Evolutionary conservation across 1,284 basidiomycete species (phyloP).

Genomic region (Puccinia horiana): DNA sequence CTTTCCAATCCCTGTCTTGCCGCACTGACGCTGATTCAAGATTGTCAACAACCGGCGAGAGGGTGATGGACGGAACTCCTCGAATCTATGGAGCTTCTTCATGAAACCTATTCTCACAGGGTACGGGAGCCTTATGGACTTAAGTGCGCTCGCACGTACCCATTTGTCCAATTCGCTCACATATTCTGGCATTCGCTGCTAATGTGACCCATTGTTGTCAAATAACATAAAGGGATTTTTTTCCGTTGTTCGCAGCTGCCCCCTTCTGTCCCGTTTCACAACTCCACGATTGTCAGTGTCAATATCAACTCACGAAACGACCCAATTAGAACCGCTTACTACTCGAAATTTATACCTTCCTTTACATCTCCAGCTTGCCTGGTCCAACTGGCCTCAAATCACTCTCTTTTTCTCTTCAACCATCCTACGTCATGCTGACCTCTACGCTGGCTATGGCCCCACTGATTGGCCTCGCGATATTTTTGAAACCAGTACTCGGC

Average conservation of each 20-base stretch:
- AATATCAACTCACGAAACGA: background rate
- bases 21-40: too few species aligned
- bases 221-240: background rate
- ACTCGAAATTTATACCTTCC: background rate
- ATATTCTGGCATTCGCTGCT: too few species aligned
- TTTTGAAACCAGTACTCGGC: slow-evolving; percentile 17
- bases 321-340: background rate
- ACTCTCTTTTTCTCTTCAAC: background rate
- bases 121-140: too few species aligned
- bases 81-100: too few species aligned
- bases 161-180: too few species aligned
- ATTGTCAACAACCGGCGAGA: too few species aligned
- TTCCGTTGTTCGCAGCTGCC: background rate
- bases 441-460: background rate
- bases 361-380: background rate
- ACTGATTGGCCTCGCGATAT: background rate
- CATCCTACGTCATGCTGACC: background rate
- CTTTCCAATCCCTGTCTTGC: too few species aligned
- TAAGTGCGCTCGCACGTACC: too few species aligned
- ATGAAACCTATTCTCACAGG: too few species aligned
- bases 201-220: background rate
- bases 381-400: background rate
- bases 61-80: too few species aligned
- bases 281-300: slow-evolving; percentile 5
- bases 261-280: background rate